Conservation (phyloP, 1,139 yeast genomes). For the Taiozyma sp. region DNA sequence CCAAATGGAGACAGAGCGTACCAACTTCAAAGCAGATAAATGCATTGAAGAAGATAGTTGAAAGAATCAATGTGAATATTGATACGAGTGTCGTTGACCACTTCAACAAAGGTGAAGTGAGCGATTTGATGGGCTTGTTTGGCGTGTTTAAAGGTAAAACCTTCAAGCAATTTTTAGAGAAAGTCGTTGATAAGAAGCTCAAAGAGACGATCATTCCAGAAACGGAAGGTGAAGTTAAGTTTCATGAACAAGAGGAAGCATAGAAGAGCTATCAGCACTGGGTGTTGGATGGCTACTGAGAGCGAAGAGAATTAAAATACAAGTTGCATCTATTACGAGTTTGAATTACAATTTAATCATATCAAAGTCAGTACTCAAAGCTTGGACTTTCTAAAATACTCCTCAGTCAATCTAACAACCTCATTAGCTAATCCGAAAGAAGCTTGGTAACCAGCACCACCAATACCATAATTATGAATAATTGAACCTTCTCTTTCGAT, state of each 20-base stretch:
- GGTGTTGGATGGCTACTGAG: too few species aligned
- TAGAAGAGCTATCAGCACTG: background rate
- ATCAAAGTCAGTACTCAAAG: background rate
- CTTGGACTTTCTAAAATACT: slow-evolving; percentile 6
- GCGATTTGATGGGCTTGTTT: background rate
- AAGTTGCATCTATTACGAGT: background rate
- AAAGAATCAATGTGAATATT: background rate
- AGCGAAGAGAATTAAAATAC: too few species aligned
- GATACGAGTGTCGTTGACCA: background rate
- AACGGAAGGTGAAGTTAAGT: background rate
- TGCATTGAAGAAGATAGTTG: background rate
- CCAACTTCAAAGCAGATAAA: slow-evolving; percentile 27
- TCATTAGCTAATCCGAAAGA: slow-evolving; percentile 57
- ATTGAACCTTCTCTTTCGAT: slow-evolving; percentile 40
- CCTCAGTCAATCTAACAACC: slow-evolving; percentile 29
- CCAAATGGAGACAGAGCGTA: slow-evolving; percentile 28
- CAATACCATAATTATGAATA: slow-evolving; percentile 68
- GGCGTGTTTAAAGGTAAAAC: background rate
- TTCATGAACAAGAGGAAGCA: background rate
- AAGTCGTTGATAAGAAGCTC: background rate
- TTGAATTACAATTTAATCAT: too few species aligned
- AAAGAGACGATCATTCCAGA: background rate
- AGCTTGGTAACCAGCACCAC: slow-evolving; percentile 69
- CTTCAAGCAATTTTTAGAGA: background rate
- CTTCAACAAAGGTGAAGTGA: background rate